Percentiles rank a stretch among this genome's conserved stretches.
Evolutionary conservation across 2,329 filamentous ascomycete species (phyloP).

Genomic region (Aspergillus aculeatus): DNA sequence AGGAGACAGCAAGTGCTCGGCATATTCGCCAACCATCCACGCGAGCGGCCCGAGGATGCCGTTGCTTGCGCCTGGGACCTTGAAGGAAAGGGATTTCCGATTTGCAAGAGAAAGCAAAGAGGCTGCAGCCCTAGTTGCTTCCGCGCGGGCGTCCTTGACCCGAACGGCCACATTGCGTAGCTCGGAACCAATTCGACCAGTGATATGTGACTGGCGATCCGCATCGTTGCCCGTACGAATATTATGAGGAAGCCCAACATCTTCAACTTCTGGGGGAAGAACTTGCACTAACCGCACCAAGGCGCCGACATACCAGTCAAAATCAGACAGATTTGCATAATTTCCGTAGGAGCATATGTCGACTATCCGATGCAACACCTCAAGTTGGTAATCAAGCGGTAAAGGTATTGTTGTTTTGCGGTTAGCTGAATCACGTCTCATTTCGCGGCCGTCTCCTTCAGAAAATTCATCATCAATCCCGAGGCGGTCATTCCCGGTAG

Average conservation of each 20-base stretch:
- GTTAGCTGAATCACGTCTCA: neutral
- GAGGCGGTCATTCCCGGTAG: constrained; percentile 30
- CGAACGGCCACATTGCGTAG: constrained; percentile 88
- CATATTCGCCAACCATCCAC: constrained; percentile 89
- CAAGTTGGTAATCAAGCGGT: constrained; percentile 80
- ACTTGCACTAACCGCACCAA: constrained; percentile 80
- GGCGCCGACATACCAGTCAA: constrained; percentile 96
- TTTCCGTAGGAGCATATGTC: constrained; percentile 88
- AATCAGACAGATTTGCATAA: constrained; percentile 81
- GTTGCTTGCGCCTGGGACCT: constrained; percentile 50
- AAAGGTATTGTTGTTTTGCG: constrained; percentile 37
- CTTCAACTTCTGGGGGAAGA: constrained; percentile 32
- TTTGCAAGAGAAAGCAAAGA: constrained; percentile 63
- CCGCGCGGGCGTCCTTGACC: constrained; percentile 75
- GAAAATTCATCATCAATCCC: constrained; percentile 31
- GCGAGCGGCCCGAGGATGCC: constrained; percentile 72
- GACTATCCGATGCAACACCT: constrained; percentile 78
- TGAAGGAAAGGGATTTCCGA: constrained; percentile 57
- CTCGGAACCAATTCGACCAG: constrained; percentile 69
- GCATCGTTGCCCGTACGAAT: constrained; percentile 13
- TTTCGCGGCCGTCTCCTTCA: constrained; percentile 7
- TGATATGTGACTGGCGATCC: constrained; percentile 24
- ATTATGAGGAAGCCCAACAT: constrained; percentile 21
- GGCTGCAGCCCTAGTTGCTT: constrained; percentile 81
- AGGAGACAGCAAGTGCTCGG: constrained; percentile 66